phyloP scores from a whole-genome alignment of 2,329 filamentous ascomycete species.

The Lecanicillium sp. region DNA sequence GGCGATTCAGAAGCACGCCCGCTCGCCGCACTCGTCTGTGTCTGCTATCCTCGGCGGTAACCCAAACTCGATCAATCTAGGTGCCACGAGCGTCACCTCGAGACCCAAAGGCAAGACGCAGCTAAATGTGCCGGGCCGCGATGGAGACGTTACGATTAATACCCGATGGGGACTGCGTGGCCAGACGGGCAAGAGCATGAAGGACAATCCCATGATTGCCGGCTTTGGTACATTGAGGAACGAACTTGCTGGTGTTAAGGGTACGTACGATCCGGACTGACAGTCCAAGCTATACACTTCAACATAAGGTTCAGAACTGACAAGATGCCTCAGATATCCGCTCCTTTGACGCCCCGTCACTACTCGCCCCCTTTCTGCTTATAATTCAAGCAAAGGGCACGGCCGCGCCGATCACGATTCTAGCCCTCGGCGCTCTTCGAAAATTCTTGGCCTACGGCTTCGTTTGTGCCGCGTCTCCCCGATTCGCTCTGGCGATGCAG shows the following conservation, averaged over 20 bases:
- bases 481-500: constrained; percentile 88
- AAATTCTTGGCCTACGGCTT: constrained; percentile 97
- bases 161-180: constrained; percentile 90
- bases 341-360: constrained; percentile 78
- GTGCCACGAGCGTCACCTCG: constrained; percentile 34
- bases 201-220: constrained; percentile 93
- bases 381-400: constrained; percentile 95
- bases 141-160: constrained; percentile 50
- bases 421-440: constrained; percentile 85
- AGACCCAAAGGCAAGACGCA: constrained; percentile 35
- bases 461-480: constrained; percentile 74
- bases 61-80: constrained; percentile 49
- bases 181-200: constrained; percentile 94
- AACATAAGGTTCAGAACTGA: no score
- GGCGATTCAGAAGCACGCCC: constrained; percentile 93
- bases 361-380: constrained; percentile 90
- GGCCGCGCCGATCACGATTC: constrained; percentile 89
- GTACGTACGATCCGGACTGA: constrained; percentile 31
- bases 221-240: constrained; percentile 85
- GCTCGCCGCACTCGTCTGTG: constrained; percentile 93
- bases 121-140: constrained; percentile 29
- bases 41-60: constrained; percentile 86
- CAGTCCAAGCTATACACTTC: constrained; percentile 2
- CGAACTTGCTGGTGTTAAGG: constrained; percentile 79
- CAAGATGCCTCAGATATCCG: constrained; percentile 87